A percentile compares a stretch with the other conserved stretches of the same genome.
Conservation (phyloP, 495 filamentous ascomycete genomes). For the Sabuloglossum arenarium region DNA sequence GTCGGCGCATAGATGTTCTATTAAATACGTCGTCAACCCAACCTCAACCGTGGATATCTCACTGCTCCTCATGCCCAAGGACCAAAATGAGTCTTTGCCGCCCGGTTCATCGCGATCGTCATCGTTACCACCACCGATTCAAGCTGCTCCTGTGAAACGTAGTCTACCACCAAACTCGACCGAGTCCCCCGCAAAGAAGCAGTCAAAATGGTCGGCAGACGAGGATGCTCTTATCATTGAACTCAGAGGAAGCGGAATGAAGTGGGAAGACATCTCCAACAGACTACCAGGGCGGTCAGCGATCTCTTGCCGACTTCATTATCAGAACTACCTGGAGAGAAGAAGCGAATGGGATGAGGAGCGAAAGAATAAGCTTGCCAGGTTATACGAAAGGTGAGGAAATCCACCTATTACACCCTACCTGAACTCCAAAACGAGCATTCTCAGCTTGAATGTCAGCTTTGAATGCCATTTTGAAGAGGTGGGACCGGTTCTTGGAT, state of each 20-base stretch:
- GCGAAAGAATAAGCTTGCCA: conserved; percentile 85
- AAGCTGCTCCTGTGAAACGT: conserved; percentile 27
- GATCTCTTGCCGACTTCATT: conserved; percentile 85
- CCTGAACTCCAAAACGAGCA: no score
- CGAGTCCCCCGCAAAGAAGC: conserved; percentile 76
- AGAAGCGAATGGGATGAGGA: conserved; percentile 90
- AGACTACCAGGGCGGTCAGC: conserved; percentile 72
- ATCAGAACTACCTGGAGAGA: conserved; percentile 92
- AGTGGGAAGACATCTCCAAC: conserved; percentile 96
- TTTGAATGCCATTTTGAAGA: no score
- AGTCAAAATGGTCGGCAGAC: conserved; percentile 86
- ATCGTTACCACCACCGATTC: conserved; percentile 24
- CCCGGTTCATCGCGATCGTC: conserved; percentile 30
- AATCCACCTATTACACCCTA: neutral
- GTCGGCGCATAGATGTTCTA: conserved; percentile 18
- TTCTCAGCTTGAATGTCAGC: no score
- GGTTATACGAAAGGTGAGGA: conserved; percentile 77
- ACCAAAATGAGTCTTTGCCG: conserved; percentile 51
- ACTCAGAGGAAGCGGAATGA: conserved; percentile 73
- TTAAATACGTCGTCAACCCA: neutral
- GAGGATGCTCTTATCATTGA: conserved; percentile 83
- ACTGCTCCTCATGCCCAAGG: conserved; percentile 54
- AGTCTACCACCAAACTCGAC: conserved; percentile 27
- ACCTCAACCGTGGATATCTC: conserved; percentile 78
- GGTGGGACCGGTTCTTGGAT: no score